Evolutionary conservation across 2,329 filamentous ascomycete genomes (phyloP).

Genomic region (Zymoseptoria tritici): DNA sequence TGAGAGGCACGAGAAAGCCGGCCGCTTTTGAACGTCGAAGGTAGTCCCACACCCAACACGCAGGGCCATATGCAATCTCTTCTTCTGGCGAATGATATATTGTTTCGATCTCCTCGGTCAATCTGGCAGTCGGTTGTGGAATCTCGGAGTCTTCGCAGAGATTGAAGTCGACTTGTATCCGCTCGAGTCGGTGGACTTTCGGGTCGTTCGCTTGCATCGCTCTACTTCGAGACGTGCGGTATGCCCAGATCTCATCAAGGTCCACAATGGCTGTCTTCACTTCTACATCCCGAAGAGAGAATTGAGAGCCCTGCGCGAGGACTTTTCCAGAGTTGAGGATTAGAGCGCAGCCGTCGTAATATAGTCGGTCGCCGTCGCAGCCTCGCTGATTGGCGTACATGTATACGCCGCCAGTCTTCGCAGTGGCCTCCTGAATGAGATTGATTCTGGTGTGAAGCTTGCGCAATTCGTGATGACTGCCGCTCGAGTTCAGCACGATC

Average conservation of each 20-base stretch:
- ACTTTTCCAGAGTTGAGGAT: constrained; percentile 57
- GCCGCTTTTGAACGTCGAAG: constrained; percentile 45
- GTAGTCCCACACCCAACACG: constrained; percentile 62
- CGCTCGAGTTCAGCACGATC: constrained; percentile 56
- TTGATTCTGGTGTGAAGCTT: constrained; percentile 57
- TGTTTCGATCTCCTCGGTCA: constrained; percentile 41
- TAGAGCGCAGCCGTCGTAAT: constrained; percentile 56
- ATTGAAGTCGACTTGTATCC: constrained; percentile 39
- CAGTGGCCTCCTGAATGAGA: constrained; percentile 59
- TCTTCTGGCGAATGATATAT: constrained; percentile 57
- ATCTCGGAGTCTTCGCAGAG: constrained; percentile 26
- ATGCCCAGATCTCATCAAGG: constrained; percentile 61
- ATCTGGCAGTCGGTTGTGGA: constrained; percentile 26
- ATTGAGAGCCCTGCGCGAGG: constrained; percentile 59
- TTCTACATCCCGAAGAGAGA: constrained; percentile 52
- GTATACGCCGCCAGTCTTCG: constrained; percentile 54
- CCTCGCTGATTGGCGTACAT: constrained; percentile 56
- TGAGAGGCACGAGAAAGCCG: constrained; percentile 52
- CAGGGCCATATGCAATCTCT: constrained; percentile 58
- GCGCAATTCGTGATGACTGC: constrained; percentile 59
- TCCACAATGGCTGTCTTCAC: constrained; percentile 51
- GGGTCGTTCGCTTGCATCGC: constrained; percentile 49
- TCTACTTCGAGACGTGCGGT: constrained; percentile 49
- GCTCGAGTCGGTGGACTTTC: constrained; percentile 40
- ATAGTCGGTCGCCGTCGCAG: constrained; percentile 54